Percentiles rank a stretch among this genome's conserved stretches.
Evolutionary conservation across 371 early-diverging fungal species (phyloP).

Genomic region (Batkoa obscura): DNA sequence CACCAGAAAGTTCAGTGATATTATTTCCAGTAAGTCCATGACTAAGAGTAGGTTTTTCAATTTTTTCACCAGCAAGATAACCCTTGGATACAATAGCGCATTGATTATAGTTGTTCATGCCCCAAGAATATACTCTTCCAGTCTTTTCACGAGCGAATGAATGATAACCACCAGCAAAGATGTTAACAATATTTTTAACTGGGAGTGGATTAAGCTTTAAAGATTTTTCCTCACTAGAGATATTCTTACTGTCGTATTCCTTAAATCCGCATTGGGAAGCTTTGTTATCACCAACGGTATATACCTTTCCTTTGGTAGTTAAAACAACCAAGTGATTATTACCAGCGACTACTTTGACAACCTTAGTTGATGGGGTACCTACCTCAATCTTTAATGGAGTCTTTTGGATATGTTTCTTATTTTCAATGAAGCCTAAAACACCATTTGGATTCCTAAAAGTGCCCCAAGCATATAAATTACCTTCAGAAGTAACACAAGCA

Average conservation of each 20-base stretch:
- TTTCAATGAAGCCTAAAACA: conserved; percentile 41
- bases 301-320: conserved; percentile 9
- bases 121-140: conserved; percentile 66
- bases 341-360: neutral
- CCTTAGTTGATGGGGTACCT: neutral
- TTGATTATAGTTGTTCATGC: conserved; percentile 91
- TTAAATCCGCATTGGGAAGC: conserved; percentile 5
- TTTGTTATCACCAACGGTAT: conserved; percentile 4
- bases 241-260: neutral
- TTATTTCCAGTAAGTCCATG: conserved; percentile 20
- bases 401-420: conserved; percentile 35
- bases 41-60: conserved; percentile 22
- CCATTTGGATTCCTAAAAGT: conserved; percentile 61
- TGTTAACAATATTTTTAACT: conserved; percentile 35
- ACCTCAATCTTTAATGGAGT: conserved; percentile 11
- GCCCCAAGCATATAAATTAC: conserved; percentile 87
- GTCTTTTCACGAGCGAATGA: conserved; percentile 54
- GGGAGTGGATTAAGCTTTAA: conserved; percentile 10
- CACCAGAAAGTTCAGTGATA: conserved; percentile 46
- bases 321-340: neutral
- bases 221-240: neutral
- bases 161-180: conserved; percentile 80
- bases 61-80: conserved; percentile 15
- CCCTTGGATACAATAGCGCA: conserved; percentile 41
- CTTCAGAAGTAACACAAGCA: conserved; percentile 68